Evolutionary conservation across 2,329 filamentous ascomycete genomes (phyloP).

Genomic region (Curvularia verruculosa): DNA sequence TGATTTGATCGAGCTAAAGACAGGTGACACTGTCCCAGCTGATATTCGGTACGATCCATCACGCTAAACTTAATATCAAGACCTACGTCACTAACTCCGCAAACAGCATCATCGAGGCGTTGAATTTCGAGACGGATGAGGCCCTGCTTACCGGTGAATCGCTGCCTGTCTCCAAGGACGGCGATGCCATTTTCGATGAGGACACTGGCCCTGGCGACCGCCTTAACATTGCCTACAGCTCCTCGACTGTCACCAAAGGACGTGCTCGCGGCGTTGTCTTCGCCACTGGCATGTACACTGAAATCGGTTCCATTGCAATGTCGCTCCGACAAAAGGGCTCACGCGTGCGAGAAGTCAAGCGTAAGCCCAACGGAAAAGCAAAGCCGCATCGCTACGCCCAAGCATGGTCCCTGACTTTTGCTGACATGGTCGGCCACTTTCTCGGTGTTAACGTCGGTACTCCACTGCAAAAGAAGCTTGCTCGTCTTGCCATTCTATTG

Average conservation of each 20-base stretch:
- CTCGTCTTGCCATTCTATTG: constrained; percentile 42
- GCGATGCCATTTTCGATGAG: constrained; percentile 58
- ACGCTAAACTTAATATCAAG: neutral
- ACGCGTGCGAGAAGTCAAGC: constrained; percentile 45
- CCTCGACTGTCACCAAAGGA: constrained; percentile 72
- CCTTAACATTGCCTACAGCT: constrained; percentile 68
- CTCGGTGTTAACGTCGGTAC: constrained; percentile 51
- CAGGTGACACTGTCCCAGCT: constrained; percentile 72
- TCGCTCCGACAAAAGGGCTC: constrained; percentile 9
- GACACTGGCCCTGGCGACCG: constrained; percentile 70
- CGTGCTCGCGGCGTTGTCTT: constrained; percentile 72
- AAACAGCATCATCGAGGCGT: constrained; percentile 59
- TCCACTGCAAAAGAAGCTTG: constrained; percentile 48
- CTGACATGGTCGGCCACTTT: constrained; percentile 46
- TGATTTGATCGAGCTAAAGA: constrained; percentile 67
- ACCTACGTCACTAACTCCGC: neutral
- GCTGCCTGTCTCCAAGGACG: constrained; percentile 68
- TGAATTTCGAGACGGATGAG: constrained; percentile 79
- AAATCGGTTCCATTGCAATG: constrained; percentile 74
- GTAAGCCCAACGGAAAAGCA: constrained; percentile 45
- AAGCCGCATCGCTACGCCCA: constrained; percentile 53
- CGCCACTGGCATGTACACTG: constrained; percentile 71
- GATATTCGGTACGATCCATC: constrained; percentile 55
- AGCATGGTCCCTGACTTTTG: constrained; percentile 58
- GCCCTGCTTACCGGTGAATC: constrained; percentile 74